Evolutionary conservation across 2,329 filamentous ascomycete genomes (phyloP), one percentile per base, ranked within the genome.

Genomic region (Microdochium trichocladiopsis): DNA sequence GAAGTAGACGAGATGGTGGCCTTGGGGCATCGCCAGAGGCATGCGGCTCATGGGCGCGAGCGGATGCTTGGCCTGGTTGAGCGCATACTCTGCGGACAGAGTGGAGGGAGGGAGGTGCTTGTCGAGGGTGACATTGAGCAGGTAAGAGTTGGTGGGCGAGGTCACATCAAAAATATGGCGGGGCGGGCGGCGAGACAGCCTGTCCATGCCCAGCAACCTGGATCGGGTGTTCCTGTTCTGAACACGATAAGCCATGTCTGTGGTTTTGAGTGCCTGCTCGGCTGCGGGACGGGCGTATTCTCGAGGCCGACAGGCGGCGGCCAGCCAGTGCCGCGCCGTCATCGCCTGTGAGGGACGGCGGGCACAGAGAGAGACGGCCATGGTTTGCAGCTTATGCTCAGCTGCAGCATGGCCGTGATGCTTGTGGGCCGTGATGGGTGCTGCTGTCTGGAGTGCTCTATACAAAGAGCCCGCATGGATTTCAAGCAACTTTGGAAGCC

Each of bases 1-100:
- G 71, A 96, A 96, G 73, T 95, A 95, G 57, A 93, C 83, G 33
- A 96, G 77, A 67, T 96, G 91, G 66, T 95, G 86, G 33, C 86
- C 88, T 25, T 80, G 76, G 0, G 86, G 83, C 6, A 87, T 70
- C 45, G n/a, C 9, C 25, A 28, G 22, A 16, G 48, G 9, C 18
- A 50, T 24, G 28, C 50, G 12, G 24, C 48, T 14, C 14, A 50
- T 48, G 24, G 48, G 48, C 3, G 16, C 4, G 25, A 55, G 49
- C 18, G 31, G 24, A 16, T n/a, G 11, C 50, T n/a, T 47, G 45
- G 45, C 36, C 41, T 37, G 16, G 18, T 45, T 45, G 21, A 45
- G 10, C 5, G 11, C 18, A 18, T 45, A 45, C 41, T 45, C 41
- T 8, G n/a, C 9, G 4, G 41, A 22, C 41, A 22, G 41, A 69